These are phyloP conservation scores for Penicillium fimorum DNA, from an alignment of 495 filamentous ascomycete genomes.

Conservation along the genomic window DNA sequence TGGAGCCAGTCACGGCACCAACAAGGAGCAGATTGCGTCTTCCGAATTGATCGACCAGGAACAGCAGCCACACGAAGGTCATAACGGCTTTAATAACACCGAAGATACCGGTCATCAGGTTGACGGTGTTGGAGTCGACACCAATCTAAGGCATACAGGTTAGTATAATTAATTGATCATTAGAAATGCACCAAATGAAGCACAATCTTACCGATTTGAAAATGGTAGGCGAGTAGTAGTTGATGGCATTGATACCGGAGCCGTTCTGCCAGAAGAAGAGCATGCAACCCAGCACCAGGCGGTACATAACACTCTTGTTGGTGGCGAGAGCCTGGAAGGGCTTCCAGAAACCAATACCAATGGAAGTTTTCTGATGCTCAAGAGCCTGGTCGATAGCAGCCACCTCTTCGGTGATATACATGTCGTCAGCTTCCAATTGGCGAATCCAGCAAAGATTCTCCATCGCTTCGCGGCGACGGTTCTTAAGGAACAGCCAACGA, in stretches of 20 bases:
- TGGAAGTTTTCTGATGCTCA: conserved; percentile 52
- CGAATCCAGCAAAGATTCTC: conserved; percentile 64
- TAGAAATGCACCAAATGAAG: too few species aligned
- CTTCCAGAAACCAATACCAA: conserved; percentile 66
- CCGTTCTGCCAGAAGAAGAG: conserved; percentile 69
- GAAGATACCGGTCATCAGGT: conserved; percentile 51
- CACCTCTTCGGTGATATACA: conserved; percentile 67
- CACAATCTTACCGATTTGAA: conserved; percentile 40
- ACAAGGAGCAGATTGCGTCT: conserved; percentile 65
- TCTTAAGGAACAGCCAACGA: conserved; percentile 53
- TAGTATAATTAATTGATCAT: not conserved
- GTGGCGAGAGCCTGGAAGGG: conserved; percentile 58
- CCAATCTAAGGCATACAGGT: conserved; percentile 39
- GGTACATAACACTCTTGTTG: conserved; percentile 51
- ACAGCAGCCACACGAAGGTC: conserved; percentile 63
- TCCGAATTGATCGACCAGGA: conserved; percentile 69
- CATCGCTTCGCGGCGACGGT: conserved; percentile 53
- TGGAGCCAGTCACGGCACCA: conserved; percentile 64
- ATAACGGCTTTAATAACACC: conserved; percentile 53
- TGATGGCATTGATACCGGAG: conserved; percentile 66
- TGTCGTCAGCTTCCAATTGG: conserved; percentile 54
- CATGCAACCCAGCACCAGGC: conserved; percentile 64
- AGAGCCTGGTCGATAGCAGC: conserved; percentile 58
- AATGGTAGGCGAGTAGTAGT: conserved; percentile 62
- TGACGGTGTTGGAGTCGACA: conserved; percentile 38